Evolutionary conservation across 1,284 basidiomycete genomes (phyloP), one percentile per base, ranked within the genome.

Genomic region (Phylloboletellus chloephorus): DNA sequence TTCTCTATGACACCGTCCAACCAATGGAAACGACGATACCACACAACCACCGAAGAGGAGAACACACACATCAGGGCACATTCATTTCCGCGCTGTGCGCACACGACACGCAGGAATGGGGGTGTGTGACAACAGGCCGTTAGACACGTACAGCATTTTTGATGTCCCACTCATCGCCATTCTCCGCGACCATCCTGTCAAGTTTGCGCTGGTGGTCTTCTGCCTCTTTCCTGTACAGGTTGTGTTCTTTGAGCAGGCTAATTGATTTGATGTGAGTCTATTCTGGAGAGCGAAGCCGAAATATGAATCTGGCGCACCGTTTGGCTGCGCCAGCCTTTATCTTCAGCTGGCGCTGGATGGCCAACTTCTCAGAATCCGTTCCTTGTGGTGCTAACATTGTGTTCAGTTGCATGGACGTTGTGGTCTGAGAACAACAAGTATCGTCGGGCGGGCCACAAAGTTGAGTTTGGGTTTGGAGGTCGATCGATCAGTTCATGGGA

Each of bases 281-380:
- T 16, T 22, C 22, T 13, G 42, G 31, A 44, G 17, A 43, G 57
- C 52, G 47, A 49, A 30, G 48, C 46, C 48, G 49, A 52, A 43
- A 54, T 47, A 37, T n/a, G n/a, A n/a, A n/a, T 41, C 17, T 25
- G 19, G 46, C 73, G 44, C 45, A 90, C 89, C 90, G 75, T 65
- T 76, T 79, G 23, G 79, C 76, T 24, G 73, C 75, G 31, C 82
- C 82, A 4, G 79, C 66, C 67, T 89, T 91, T 69, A 92, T 92
- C 63, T 79, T 88, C 52, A 93, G 74, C 59, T 89, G 84, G 44
- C 73, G 72, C 44, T 70, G 71, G 37, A 78, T 56, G 28, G 73
- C 61, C 34, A 71, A 57, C 46, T 41, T 52, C 10, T 49, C 48
- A 22, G 46, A 47, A 12, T 24, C 32, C 20, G 33, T 22, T 51